phyloP scores from a whole-genome alignment of 805 yeast genomes.

The Blastobotrys chiropterorum region DNA sequence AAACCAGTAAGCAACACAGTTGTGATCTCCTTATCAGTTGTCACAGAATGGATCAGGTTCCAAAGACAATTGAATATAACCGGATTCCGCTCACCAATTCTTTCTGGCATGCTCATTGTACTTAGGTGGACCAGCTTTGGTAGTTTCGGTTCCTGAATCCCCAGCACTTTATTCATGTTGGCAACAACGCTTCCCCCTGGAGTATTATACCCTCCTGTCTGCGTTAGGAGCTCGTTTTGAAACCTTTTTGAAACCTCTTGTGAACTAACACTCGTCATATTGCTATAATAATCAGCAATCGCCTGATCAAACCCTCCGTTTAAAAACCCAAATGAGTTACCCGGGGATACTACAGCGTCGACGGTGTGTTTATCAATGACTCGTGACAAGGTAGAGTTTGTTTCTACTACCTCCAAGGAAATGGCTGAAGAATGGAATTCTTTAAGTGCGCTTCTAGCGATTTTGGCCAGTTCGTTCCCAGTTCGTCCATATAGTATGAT shows the following conservation, averaged over 20 bases:
- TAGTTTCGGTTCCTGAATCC: slow-evolving; percentile 16
- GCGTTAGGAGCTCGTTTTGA: slow-evolving; percentile 9
- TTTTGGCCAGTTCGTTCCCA: too few relatives aligned
- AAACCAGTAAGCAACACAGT: slow-evolving; percentile 34
- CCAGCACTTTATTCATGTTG: slow-evolving; percentile 19
- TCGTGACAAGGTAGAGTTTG: background rate
- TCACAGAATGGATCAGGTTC: slow-evolving; percentile 29
- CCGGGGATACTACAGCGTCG: slow-evolving; percentile 42
- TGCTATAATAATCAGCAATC: slow-evolving; percentile 29
- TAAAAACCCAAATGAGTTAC: slow-evolving; percentile 44
- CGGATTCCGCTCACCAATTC: slow-evolving; percentile 12
- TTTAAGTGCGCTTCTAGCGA: too few relatives aligned
- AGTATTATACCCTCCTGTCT: slow-evolving; percentile 31
- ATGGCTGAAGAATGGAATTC: too few relatives aligned
- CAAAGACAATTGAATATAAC: slow-evolving; percentile 36
- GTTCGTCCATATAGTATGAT: too few relatives aligned
- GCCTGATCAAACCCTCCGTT: slow-evolving; percentile 48
- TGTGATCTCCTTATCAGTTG: slow-evolving; percentile 3
- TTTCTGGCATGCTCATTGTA: slow-evolving; percentile 35
- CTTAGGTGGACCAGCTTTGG: slow-evolving; percentile 34
- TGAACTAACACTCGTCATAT: slow-evolving; percentile 17
- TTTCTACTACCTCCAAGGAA: background rate
- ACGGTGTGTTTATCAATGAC: slow-evolving; percentile 9
- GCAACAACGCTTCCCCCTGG: slow-evolving; percentile 29
- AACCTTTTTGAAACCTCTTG: slow-evolving; percentile 12